Evolutionary conservation across 75 land plant genomes (phyloP), one percentile per base, ranked within the genome.

Genomic region (Picea glauca): DNA sequence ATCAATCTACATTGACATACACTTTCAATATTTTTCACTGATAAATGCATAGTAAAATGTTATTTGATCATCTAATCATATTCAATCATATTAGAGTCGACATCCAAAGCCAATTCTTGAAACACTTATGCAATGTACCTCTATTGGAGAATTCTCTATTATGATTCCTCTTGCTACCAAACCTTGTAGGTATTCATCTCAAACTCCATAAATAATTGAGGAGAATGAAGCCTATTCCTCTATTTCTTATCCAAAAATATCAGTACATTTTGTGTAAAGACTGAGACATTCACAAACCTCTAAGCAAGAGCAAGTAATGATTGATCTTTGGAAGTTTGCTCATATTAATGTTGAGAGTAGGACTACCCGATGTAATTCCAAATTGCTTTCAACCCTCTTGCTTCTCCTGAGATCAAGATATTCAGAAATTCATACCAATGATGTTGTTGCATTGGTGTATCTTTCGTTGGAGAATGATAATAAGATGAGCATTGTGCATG

Each of bases 381-480:
- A 80, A n/a, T n/a, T 96, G 2, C 87, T 96, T 74, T 31, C 73
- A 7, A 84, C 89, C 5, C 5, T 96, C 8, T 60, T 82, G 40
- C 86, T 87, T 1, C 78, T 94, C 40, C 40, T 92, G 62, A 43
- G 21, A 56, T 93, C 93, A 13, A 78, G 75, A 26, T 77, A 86
- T 62, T 20, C 79, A 11, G 66, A 40, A 13, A 80, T 89, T 5
- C 91, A 91, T 79, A 78, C 63, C 62, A 84, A 88, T 81, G 91
- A 96, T 26, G 78, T 83, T 13, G 98, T 93, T 32, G 75, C 91
- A 13, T 43, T 89, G 20, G 83, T 91, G 60, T 90, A 91, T 76
- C 83, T 91, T 13, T 90, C 92, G 4, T 81, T 91, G 62, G 90
- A 87, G 74, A 81, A 77, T 31, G 58, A 54, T 11, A 90, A 90